Evolutionary conservation across 2,329 filamentous ascomycete genomes (phyloP).

Genomic region (Gnomoniopsis smithogilvyi): DNA sequence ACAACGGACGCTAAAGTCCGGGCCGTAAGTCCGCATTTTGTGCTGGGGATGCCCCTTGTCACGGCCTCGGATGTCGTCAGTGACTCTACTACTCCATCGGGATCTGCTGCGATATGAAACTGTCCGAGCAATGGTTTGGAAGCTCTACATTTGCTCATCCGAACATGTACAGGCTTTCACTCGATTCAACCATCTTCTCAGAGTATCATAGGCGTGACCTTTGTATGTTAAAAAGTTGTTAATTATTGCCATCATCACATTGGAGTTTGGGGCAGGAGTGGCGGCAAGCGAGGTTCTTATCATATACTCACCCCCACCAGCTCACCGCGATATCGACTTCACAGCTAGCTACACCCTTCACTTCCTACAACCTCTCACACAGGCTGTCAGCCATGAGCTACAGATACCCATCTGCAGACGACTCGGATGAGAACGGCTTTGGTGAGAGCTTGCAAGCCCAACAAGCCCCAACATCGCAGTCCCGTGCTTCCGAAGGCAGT

Average conservation of each 20-base stretch:
- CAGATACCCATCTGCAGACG: slow-evolving; percentile 14
- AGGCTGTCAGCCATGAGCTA: slow-evolving; percentile 12
- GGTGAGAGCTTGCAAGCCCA: slow-evolving; percentile 11
- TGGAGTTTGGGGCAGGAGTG: neutral
- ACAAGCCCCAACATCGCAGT: slow-evolving; percentile 1
- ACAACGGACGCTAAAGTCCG: slow-evolving; percentile 1
- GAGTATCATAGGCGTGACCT: neutral
- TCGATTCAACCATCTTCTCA: too few species aligned
- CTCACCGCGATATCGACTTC: neutral
- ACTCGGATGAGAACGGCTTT: slow-evolving; percentile 17
- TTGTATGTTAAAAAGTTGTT: too few species aligned
- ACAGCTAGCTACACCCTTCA: neutral
- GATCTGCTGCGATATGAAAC: neutral
- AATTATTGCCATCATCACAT: too few species aligned
- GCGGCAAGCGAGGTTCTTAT: too few species aligned
- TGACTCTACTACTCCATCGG: neutral
- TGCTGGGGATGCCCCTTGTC: neutral
- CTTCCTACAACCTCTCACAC: neutral
- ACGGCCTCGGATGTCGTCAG: slow-evolving; percentile 15
- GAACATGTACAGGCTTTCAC: neutral
- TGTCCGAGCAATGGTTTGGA: neutral
- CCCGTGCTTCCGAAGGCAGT: slow-evolving; percentile 1
- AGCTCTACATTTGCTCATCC: neutral
- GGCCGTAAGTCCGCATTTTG: slow-evolving; percentile 4
- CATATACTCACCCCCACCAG: neutral